A percentile compares a stretch with the other conserved stretches of the same genome.
These are phyloP conservation scores for Umbelopsis sp. DNA, from an alignment of 192 early-diverging fungal genomes.

Conservation along the genomic window DNA sequence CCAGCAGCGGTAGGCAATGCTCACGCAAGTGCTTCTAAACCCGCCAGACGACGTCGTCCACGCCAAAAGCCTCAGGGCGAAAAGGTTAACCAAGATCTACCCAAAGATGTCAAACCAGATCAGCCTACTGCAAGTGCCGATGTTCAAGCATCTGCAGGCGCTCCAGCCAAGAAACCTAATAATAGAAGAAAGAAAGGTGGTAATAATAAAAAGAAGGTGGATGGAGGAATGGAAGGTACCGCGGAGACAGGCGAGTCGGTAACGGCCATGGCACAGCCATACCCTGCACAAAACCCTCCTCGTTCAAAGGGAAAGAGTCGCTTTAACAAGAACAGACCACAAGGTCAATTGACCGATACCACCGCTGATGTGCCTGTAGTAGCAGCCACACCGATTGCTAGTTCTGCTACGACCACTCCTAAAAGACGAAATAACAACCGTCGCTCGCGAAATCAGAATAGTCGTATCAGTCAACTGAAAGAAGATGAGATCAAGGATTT, in stretches of 20 bases:
- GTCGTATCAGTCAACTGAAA: conserved; percentile 19
- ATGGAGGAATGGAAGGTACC: not conserved
- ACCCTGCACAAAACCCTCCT: not conserved
- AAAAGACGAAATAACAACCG: conserved; percentile 10
- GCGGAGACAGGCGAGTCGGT: not conserved
- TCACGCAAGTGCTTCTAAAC: not conserved
- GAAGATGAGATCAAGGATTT: conserved; percentile 55
- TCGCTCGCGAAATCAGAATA: conserved; percentile 8
- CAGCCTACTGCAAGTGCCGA: not conserved
- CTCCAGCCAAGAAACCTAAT: not conserved
- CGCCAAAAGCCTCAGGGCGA: conserved; percentile 1
- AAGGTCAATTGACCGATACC: conserved; percentile 21
- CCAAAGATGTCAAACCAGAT: not conserved
- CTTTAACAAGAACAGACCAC: conserved; percentile 26
- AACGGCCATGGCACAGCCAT: not conserved
- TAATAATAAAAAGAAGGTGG: not conserved
- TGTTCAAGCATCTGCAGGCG: conserved; percentile 1
- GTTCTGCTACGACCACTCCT: not conserved
- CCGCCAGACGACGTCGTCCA: not conserved
- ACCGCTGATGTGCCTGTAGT: not conserved
- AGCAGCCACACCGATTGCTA: not conserved
- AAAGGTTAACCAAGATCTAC: not conserved
- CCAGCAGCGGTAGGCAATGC: not conserved
- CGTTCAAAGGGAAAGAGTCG: conserved; percentile 1
- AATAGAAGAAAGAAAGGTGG: not conserved